Evolutionary conservation across 345 rosid species (phyloP), one percentile per base, ranked within the genome.

Genomic region (Durio zibethinus): DNA sequence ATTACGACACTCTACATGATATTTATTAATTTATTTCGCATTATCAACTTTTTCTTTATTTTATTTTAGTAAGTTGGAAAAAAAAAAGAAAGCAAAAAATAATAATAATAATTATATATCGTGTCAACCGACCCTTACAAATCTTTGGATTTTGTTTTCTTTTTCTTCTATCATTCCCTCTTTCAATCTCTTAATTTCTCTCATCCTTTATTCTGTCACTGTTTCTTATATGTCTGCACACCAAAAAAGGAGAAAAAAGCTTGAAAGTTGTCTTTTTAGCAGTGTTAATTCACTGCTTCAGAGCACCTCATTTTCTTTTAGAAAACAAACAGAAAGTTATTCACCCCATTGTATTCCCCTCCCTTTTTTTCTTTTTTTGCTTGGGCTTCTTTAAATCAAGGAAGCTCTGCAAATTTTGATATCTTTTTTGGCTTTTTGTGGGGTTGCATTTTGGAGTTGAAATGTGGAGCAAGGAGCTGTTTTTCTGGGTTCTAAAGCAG

Each of bases 391-490:
- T 33, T 27, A 29, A 52, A 7, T 74, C 33, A 20, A 15, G 63
- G 21, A 16, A 75, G 66, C 73, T 35, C 45, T 9, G 25, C 48
- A n/a, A n/a, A 38, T 69, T 25, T 63, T 36, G 4, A 0, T 29
- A 53, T 23, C 1, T 11, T 23, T 36, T 23, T 14, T 45, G n/a
- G 2, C 2, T 0, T 21, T n/a, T 47, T 14, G 11, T 18, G 15
- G 10, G 16, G 7, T 77, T 66, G 38, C 31, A 23, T 14, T 50
- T 15, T 38, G 64, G 56, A 67, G 73, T 15, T 50, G 87, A 84
- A 86, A 87, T 90, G 93, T 78, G 74, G 74, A 72, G 35, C 35
- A 40, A 77, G 71, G 83, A 18, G 69, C 80, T 73, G 57, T 80
- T 79, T 71, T 78, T 84, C 74, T 77, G 79, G 81, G 40, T 78